Conservation (phyloP, 108 stramenopile genomes). For the Tribonema minus region DNA sequence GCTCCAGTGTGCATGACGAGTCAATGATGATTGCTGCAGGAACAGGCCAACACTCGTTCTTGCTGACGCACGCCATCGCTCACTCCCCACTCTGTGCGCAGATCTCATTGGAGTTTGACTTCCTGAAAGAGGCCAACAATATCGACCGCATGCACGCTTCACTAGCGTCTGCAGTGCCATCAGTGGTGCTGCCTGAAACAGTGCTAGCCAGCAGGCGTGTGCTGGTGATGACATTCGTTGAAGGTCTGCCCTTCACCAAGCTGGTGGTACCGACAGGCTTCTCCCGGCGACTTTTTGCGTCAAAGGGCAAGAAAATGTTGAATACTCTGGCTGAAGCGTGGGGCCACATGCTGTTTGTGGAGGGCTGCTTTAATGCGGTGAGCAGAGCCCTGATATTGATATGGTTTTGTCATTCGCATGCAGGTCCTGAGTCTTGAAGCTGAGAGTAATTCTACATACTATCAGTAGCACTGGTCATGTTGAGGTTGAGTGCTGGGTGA, state of each 20-base stretch:
- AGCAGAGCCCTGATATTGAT: background rate
- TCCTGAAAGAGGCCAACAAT: background rate
- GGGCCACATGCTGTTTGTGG: conserved; percentile 12
- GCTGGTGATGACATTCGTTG: conserved; percentile 3
- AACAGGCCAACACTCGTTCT: too few relatives aligned
- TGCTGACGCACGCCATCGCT: too few relatives aligned
- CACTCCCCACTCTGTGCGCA: too few relatives aligned
- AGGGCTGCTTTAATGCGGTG: conserved; percentile 1
- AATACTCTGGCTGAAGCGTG: background rate
- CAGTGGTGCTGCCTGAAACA: background rate
- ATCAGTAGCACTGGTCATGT: too few relatives aligned
- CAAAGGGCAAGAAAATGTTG: background rate
- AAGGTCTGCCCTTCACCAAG: conserved; percentile 2
- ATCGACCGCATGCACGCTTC: background rate
- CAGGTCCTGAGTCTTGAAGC: too few relatives aligned
- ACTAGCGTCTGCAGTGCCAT: background rate
- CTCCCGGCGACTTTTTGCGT: background rate
- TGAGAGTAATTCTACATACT: too few relatives aligned
- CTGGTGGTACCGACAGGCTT: background rate
- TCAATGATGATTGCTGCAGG: too few relatives aligned
- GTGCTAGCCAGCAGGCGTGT: background rate
- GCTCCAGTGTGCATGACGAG: too few relatives aligned
- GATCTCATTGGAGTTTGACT: conserved; percentile 13
- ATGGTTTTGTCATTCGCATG: too few relatives aligned
- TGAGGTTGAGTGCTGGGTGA: too few relatives aligned